phyloP scores from a whole-genome alignment of 345 rosid genomes.

The Hibiscus tridactylites region DNA sequence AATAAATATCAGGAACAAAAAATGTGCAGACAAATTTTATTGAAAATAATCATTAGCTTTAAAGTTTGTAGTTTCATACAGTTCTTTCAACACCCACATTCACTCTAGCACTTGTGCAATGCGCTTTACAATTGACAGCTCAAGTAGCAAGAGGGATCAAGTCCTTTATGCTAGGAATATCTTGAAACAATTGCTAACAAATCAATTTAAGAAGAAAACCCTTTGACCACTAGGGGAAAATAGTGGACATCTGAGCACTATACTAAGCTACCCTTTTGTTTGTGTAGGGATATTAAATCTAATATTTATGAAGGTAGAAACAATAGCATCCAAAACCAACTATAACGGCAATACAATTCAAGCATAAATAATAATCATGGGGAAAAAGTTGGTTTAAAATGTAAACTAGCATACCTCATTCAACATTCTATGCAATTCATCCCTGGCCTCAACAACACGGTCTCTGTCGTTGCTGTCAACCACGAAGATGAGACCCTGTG shows the following conservation, averaged over 20 bases:
- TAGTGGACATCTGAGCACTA: not conserved
- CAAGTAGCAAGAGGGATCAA: not conserved
- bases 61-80: not conserved
- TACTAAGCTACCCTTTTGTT: not conserved
- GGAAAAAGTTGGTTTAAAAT: not conserved
- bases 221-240: not conserved
- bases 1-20: not conserved
- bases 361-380: not conserved
- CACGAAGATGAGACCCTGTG: slow-evolving; percentile 78
- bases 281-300: not conserved
- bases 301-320: not conserved
- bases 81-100: not conserved
- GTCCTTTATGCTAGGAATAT: not conserved
- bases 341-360: not conserved
- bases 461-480: slow-evolving; percentile 84
- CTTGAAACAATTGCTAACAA: not conserved
- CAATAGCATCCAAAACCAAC: not conserved
- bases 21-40: not conserved
- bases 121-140: not conserved
- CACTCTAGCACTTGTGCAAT: not conserved
- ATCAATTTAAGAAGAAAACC: not conserved
- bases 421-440: slow-evolving; percentile 83
- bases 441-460: slow-evolving; percentile 73
- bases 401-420: slow-evolving; percentile 48
- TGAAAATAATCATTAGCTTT: not conserved